Percentiles rank a stretch among this genome's conserved stretches.
phyloP scores from a whole-genome alignment of 2,329 filamentous ascomycete genomes.

The Cadophora sp. region DNA sequence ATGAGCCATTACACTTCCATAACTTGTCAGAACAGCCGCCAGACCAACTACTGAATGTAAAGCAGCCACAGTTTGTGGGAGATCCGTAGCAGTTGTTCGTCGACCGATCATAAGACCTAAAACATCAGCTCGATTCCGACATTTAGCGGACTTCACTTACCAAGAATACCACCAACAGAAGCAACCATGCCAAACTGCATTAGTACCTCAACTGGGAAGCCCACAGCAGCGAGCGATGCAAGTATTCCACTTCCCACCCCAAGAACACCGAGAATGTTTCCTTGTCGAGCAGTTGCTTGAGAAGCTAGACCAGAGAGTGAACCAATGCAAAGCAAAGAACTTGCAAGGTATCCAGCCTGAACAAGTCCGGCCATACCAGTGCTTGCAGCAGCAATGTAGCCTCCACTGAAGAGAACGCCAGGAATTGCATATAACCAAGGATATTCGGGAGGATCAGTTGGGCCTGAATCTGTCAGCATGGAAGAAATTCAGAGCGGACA shows the following conservation, averaged over 20 bases:
- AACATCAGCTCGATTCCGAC: background rate
- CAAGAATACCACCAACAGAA: slow-evolving; percentile 70
- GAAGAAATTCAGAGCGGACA: background rate
- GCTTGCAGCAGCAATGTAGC: slow-evolving; percentile 79
- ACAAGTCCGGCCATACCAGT: slow-evolving; percentile 86
- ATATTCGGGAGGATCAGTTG: slow-evolving; percentile 87
- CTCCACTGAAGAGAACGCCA: slow-evolving; percentile 77
- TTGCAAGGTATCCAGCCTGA: slow-evolving; percentile 86
- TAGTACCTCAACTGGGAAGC: slow-evolving; percentile 79
- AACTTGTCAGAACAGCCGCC: slow-evolving; percentile 86
- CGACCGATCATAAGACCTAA: slow-evolving; percentile 77
- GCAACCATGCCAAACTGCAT: slow-evolving; percentile 82
- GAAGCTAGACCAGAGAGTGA: slow-evolving; percentile 84
- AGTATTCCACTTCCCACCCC: slow-evolving; percentile 85
- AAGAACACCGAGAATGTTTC: slow-evolving; percentile 85
- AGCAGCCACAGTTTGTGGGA: slow-evolving; percentile 89
- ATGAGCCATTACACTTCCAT: slow-evolving; percentile 82
- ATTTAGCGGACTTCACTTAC: slow-evolving; percentile 43
- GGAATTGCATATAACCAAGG: slow-evolving; percentile 87
- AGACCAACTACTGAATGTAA: slow-evolving; percentile 90
- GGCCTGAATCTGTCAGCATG: slow-evolving; percentile 52
- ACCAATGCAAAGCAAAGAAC: slow-evolving; percentile 83
- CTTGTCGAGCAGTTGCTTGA: slow-evolving; percentile 81
- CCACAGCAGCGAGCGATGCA: slow-evolving; percentile 81
- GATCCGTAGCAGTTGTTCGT: slow-evolving; percentile 84